Evolutionary conservation across 305 asterid genomes (phyloP).

Genomic region (Fraxinus albicans): DNA sequence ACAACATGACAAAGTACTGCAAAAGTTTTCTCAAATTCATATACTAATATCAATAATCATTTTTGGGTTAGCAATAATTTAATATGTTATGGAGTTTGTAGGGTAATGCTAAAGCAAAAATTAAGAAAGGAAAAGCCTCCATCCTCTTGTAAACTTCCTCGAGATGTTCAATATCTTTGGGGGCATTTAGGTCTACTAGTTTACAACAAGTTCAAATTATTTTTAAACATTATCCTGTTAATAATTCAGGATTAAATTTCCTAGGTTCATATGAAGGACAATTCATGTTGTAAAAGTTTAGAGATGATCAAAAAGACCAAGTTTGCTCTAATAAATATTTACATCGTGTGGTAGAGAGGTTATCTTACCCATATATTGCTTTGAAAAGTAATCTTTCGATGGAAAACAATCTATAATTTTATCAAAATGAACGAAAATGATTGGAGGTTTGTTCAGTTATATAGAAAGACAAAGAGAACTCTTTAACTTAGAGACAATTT

Average conservation of each 20-base stretch:
- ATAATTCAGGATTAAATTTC: neutral
- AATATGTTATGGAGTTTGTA: neutral
- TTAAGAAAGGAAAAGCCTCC: neutral
- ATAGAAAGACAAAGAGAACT: neutral
- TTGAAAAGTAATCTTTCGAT: neutral
- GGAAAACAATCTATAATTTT: neutral
- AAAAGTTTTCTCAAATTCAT: neutral
- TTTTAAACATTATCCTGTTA: neutral
- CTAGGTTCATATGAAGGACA: neutral
- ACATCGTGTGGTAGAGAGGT: neutral
- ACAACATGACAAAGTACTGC: neutral
- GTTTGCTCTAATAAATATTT: neutral
- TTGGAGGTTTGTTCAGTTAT: neutral
- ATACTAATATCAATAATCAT: neutral
- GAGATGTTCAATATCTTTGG: neutral
- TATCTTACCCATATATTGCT: neutral
- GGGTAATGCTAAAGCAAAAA: neutral
- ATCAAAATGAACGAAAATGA: neutral
- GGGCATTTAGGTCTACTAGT: neutral
- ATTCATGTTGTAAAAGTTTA: neutral
- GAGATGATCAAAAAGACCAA: neutral
- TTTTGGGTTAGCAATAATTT: neutral
- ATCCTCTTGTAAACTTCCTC: neutral
- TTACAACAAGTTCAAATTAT: neutral
- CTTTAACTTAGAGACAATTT: too few species aligned